Evolutionary conservation across 2,329 filamentous ascomycete genomes (phyloP).

Genomic region (Zymoseptoria brevis): DNA sequence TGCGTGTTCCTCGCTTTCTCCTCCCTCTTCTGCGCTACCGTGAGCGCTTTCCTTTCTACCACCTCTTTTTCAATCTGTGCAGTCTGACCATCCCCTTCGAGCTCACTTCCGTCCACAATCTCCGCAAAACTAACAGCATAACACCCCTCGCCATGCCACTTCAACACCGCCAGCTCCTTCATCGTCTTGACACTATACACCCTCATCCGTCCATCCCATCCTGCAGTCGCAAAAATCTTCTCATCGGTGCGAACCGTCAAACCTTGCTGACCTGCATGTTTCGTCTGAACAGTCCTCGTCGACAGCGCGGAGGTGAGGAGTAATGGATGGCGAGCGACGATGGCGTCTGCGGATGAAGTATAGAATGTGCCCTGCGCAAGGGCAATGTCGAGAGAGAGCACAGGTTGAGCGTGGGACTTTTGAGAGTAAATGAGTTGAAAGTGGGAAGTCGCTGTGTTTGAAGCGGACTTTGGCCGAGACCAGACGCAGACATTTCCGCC

Average conservation of each 20-base stretch:
- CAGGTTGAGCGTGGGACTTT: conserved; percentile 67
- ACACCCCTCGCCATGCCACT: conserved; percentile 87
- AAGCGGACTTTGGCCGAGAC: conserved; percentile 24
- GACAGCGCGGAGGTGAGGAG: conserved; percentile 4
- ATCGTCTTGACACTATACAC: conserved; percentile 72
- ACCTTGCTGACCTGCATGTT: conserved; percentile 83
- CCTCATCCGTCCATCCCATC: conserved; percentile 77
- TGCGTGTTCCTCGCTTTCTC: conserved; percentile 61
- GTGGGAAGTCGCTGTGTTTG: conserved; percentile 36
- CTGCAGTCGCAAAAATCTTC: conserved; percentile 77
- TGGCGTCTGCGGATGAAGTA: conserved; percentile 74
- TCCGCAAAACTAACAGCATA: conserved; percentile 69
- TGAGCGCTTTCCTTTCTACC: conserved; percentile 10
- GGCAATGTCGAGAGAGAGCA: conserved; percentile 54
- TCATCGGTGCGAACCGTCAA: conserved; percentile 70
- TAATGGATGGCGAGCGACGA: conserved; percentile 68
- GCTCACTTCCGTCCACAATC: conserved; percentile 19
- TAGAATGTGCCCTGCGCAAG: conserved; percentile 52
- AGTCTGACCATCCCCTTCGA: neutral
- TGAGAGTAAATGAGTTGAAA: conserved; percentile 55
- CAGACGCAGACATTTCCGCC: conserved; percentile 64
- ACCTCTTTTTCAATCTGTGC: neutral
- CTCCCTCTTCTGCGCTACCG: conserved; percentile 31
- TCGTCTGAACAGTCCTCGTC: conserved; percentile 54
- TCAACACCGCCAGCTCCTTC: conserved; percentile 82